phyloP scores from a whole-genome alignment of 83 land plant species.

The Picea abies region DNA sequence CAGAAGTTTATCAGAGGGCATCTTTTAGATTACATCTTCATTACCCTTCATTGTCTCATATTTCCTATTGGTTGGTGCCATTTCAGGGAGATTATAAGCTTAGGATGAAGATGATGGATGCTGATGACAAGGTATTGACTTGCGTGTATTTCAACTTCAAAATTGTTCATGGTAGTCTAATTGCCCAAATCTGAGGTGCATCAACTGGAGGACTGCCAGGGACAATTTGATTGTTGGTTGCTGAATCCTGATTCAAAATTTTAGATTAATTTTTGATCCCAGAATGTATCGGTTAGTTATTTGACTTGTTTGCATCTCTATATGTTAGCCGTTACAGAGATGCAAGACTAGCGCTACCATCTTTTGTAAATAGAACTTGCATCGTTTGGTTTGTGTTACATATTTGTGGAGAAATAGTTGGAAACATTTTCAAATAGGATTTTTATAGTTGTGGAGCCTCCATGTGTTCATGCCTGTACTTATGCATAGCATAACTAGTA shows the following conservation, averaged over 20 bases:
- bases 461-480: too few species aligned
- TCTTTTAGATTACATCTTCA: not conserved
- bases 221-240: not conserved
- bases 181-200: not conserved
- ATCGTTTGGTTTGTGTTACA: too few species aligned
- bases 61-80: not conserved
- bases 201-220: not conserved
- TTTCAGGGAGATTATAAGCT: conserved; percentile 6
- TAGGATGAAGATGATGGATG: not conserved
- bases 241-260: not conserved
- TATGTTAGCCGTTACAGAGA: not conserved
- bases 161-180: conserved; percentile 10
- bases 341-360: too few species aligned
- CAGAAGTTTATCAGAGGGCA: not conserved
- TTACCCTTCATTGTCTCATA: not conserved
- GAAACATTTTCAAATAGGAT: too few species aligned
- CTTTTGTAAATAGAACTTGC: too few species aligned
- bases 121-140: not conserved
- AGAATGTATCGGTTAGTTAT: not conserved
- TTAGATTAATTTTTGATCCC: not conserved
- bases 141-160: conserved; percentile 6
- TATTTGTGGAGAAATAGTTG: too few species aligned
- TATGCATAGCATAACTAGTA: too few species aligned
- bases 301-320: not conserved
- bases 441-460: too few species aligned